Evolutionary conservation across 1,139 yeast species (phyloP), one percentile per base, ranked within the genome.

Genomic region (Suhomyces chickasaworum): DNA sequence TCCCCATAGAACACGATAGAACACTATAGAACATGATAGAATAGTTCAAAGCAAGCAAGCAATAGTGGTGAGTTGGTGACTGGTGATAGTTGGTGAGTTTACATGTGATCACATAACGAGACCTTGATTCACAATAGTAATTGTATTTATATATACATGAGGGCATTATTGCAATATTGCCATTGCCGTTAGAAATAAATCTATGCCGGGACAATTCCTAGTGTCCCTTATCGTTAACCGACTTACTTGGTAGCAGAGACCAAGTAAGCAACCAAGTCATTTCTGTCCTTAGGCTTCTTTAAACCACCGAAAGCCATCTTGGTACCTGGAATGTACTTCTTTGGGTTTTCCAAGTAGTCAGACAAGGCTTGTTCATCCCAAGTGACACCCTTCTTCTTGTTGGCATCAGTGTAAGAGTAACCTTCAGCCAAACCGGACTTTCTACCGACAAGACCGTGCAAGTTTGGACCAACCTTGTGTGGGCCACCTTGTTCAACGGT

Each of bases 241-340:
- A 45, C 44, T 74, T 81, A 82, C 74, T 83, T 83, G 71, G 89
- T 77, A 58, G 97, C 96, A 54, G 73, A 71, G 61, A 78, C 81
- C 78, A 91, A 83, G 87, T 89, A 93, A 63, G 99, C 82, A 65
- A 93, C 77, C 73, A 93, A 80, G 73, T 93, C 98, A 78, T 89
- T 88, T 85, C 98, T 89, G 82, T 93, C 99, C 87, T 90, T 93
- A 59, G 91, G 84, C 84, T 93, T 93, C 93, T 93, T 93, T 76
- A 93, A 85, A 78, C 99, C 99, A 79, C 97, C 99, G 66, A 93
- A 93, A 58, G 99, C 99, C 99, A 93, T 93, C 86, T 93, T 93
- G 80, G 98, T 93, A 76, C 99, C 99, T 68, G 99, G 99, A 63
- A 93, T 90, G 81, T 90, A 93, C 81, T 93, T 93, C 96, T 93